Conservation (phyloP, 108 stramenopile species). For the Heterococcus sp. region DNA sequence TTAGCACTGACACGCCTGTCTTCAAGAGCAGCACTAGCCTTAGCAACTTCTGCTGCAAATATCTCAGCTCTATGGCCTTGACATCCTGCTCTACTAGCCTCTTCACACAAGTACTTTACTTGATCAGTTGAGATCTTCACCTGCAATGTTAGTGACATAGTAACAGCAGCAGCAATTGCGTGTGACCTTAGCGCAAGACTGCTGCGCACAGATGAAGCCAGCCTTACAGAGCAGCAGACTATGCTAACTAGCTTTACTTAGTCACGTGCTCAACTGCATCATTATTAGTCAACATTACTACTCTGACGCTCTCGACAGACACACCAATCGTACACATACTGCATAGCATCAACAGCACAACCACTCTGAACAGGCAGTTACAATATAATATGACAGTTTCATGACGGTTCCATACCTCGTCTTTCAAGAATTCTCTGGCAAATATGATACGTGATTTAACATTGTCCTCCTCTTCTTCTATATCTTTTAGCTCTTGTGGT, state of each 20-base stretch:
- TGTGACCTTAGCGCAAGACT: too few species aligned
- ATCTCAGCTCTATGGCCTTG: slow-evolving; percentile 94
- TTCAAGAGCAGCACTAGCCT: slow-evolving; percentile 82
- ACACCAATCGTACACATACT: too few species aligned
- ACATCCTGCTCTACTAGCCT: slow-evolving; percentile 86
- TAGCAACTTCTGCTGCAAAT: slow-evolving; percentile 83
- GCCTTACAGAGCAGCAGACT: too few species aligned
- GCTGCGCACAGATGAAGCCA: too few species aligned
- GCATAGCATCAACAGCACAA: background rate
- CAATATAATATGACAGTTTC: slow-evolving; percentile 20
- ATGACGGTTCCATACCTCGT: slow-evolving; percentile 59
- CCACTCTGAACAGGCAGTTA: background rate
- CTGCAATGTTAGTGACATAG: too few species aligned
- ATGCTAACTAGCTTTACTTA: too few species aligned
- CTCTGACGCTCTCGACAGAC: too few species aligned
- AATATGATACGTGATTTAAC: slow-evolving; percentile 86
- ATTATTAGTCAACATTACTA: too few species aligned
- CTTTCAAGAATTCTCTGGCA: slow-evolving; percentile 83
- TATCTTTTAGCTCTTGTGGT: slow-evolving; percentile 8
- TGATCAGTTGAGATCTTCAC: slow-evolving; percentile 61
- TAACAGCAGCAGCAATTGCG: too few species aligned
- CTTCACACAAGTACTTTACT: slow-evolving; percentile 90
- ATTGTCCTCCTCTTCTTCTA: slow-evolving; percentile 70
- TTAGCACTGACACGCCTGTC: slow-evolving; percentile 69
- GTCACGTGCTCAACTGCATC: too few species aligned